A percentile compares a stretch with the other conserved stretches of the same genome.
Conservation (phyloP, 192 early-diverging fungal genomes). For the Thamnidium elegans region DNA sequence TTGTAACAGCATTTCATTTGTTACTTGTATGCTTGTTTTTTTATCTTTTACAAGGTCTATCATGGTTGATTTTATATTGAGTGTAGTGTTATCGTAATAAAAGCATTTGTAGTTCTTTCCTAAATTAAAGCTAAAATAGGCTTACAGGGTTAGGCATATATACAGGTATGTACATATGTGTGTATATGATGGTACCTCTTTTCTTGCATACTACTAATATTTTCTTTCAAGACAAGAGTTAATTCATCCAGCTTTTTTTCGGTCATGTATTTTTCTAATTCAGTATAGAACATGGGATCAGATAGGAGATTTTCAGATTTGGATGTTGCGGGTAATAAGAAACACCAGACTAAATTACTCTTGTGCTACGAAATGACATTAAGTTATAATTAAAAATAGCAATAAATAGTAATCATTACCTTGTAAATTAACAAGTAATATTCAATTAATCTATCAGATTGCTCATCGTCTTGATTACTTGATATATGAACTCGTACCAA, state of each 20-base stretch:
- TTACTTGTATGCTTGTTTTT: conserved; percentile 30
- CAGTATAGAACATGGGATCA: conserved; percentile 28
- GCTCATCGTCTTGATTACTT: not conserved
- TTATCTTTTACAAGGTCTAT: conserved; percentile 15
- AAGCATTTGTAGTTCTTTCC: conserved; percentile 35
- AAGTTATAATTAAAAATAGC: not conserved
- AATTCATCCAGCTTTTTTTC: conserved; percentile 17
- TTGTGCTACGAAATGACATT: conserved; percentile 17
- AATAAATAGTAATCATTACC: conserved; percentile 4
- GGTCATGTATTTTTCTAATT: conserved; percentile 24
- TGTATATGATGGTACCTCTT: conserved; percentile 21
- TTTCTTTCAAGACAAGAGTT: conserved; percentile 2
- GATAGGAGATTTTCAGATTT: conserved; percentile 16
- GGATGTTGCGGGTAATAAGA: conserved; percentile 20
- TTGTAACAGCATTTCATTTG: conserved; percentile 47
- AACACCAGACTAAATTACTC: conserved; percentile 29
- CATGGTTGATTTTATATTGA: conserved; percentile 48
- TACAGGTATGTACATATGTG: not conserved
- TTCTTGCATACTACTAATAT: conserved; percentile 22
- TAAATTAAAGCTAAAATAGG: conserved; percentile 17
- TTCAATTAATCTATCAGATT: conserved; percentile 12
- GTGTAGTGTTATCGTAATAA: conserved; percentile 45
- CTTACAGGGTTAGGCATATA: not conserved
- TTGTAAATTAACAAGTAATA: conserved; percentile 36
- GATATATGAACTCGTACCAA: conserved; percentile 29